Evolutionary conservation across 495 filamentous ascomycete genomes (phyloP).

Genomic region (Evernia prunastri): DNA sequence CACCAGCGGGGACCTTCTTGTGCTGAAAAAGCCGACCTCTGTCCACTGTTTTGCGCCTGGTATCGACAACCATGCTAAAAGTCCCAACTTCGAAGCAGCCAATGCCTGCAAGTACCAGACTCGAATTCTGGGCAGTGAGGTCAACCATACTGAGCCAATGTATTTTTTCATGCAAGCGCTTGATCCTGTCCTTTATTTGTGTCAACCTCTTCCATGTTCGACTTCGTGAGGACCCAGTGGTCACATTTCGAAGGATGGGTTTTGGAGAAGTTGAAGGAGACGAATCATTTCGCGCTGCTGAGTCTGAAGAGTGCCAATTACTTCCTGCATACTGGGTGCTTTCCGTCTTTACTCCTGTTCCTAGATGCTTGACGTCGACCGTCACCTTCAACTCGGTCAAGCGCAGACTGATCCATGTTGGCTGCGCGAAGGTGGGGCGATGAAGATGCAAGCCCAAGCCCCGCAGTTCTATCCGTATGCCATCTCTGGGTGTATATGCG

Average conservation of each 20-base stretch:
- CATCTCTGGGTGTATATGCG: constrained; percentile 78
- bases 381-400: constrained; percentile 79
- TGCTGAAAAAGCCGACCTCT: constrained; percentile 85
- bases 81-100: constrained; percentile 79
- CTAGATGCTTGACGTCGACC: constrained; percentile 60
- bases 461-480: constrained; percentile 80
- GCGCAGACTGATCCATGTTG: constrained; percentile 91
- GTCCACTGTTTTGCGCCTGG: constrained; percentile 83
- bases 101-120: constrained; percentile 65
- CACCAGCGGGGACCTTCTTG: constrained; percentile 58
- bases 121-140: constrained; percentile 74
- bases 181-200: constrained; percentile 72
- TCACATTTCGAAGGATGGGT: constrained; percentile 19
- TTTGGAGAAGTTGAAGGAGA: constrained; percentile 21
- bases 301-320: constrained; percentile 15
- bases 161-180: constrained; percentile 77
- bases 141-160: constrained; percentile 88
- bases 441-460: constrained; percentile 82
- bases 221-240: constrained; percentile 43
- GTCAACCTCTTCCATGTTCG: constrained; percentile 73
- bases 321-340: constrained; percentile 27
- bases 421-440: constrained; percentile 89
- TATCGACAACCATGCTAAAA: constrained; percentile 82
- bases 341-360: constrained; percentile 39
- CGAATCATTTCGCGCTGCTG: constrained; percentile 17